phyloP scores from a whole-genome alignment of 331 rosid species.

The Pyracantha coccinea region DNA sequence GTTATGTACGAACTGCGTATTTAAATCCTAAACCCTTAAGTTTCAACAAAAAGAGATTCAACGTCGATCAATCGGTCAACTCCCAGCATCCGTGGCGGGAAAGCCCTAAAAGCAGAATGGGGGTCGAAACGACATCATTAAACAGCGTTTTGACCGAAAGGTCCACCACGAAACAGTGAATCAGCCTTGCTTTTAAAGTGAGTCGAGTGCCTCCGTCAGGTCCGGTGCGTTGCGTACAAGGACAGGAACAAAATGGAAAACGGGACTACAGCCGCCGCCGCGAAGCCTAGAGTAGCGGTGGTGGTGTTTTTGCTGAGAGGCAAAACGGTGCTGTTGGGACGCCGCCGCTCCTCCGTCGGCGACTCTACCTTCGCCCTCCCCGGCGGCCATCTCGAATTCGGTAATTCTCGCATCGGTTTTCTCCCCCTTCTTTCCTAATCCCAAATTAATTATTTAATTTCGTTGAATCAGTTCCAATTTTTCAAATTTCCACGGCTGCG shows the following conservation, averaged over 20 bases:
- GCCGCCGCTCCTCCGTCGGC: slow-evolving; percentile 61
- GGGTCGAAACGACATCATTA: not conserved
- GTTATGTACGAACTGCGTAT: too few relatives aligned
- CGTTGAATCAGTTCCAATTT: too few relatives aligned
- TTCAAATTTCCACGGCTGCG: not conserved
- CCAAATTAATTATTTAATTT: not conserved
- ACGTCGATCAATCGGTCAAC: too few relatives aligned
- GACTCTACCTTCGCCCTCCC: slow-evolving; percentile 62
- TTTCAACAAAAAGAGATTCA: too few relatives aligned
- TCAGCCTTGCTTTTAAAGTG: not conserved
- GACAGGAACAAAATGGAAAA: slow-evolving; percentile 19
- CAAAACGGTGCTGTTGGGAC: slow-evolving; percentile 45
- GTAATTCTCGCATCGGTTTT: slow-evolving; percentile 16
- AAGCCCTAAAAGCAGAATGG: not conserved
- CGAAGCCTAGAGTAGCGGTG: slow-evolving; percentile 53
- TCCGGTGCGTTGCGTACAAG: not conserved
- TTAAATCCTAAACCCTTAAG: too few relatives aligned
- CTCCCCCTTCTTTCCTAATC: not conserved
- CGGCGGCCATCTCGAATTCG: slow-evolving; percentile 89
- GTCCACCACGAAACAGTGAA: not conserved
- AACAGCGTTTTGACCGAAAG: not conserved
- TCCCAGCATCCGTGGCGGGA: not conserved
- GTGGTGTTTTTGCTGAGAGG: slow-evolving; percentile 58
- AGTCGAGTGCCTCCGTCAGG: not conserved
- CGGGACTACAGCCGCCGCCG: not conserved